phyloP scores from a whole-genome alignment of 345 rosid genomes.

The Brassica juncea region DNA sequence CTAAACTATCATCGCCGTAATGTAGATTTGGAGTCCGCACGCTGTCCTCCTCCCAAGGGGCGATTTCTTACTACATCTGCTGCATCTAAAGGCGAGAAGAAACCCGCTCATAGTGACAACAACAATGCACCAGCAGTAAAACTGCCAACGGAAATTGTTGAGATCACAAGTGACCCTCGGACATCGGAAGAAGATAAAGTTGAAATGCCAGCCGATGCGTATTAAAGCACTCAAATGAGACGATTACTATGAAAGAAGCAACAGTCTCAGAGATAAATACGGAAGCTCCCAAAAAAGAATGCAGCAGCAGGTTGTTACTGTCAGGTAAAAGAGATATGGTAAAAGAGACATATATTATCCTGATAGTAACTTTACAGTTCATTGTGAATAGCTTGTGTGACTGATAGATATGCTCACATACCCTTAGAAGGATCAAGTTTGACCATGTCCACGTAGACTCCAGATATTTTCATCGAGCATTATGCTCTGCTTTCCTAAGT shows the following conservation, averaged over 20 bases:
- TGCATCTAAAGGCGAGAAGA: conserved; percentile 72
- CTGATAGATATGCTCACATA: not conserved
- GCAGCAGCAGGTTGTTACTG: conserved; percentile 63
- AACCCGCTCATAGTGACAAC: conserved; percentile 57
- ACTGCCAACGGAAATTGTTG: conserved; percentile 46
- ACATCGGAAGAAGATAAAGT: conserved; percentile 47
- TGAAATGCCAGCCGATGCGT: conserved; percentile 52
- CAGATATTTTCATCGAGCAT: too few relatives aligned
- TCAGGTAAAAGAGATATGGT: conserved; percentile 52
- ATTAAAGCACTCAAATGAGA: conserved; percentile 67
- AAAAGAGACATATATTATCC: not conserved
- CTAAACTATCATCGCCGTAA: conserved; percentile 12
- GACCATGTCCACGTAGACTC: too few relatives aligned
- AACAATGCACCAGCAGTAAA: conserved; percentile 46
- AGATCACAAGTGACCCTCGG: conserved; percentile 47
- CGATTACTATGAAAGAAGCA: conserved; percentile 65
- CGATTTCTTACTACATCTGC: conserved; percentile 75
- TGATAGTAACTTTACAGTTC: not conserved
- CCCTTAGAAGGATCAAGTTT: too few relatives aligned
- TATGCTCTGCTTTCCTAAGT: too few relatives aligned
- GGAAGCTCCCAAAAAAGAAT: conserved; percentile 62
- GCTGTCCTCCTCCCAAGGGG: conserved; percentile 59
- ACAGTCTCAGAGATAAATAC: conserved; percentile 65
- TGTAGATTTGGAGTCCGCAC: conserved; percentile 79
- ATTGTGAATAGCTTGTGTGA: not conserved